These are phyloP conservation scores for Tuctoria greenei DNA, from an alignment of 176 grass and related monocot species.

Conservation along the genomic window DNA sequence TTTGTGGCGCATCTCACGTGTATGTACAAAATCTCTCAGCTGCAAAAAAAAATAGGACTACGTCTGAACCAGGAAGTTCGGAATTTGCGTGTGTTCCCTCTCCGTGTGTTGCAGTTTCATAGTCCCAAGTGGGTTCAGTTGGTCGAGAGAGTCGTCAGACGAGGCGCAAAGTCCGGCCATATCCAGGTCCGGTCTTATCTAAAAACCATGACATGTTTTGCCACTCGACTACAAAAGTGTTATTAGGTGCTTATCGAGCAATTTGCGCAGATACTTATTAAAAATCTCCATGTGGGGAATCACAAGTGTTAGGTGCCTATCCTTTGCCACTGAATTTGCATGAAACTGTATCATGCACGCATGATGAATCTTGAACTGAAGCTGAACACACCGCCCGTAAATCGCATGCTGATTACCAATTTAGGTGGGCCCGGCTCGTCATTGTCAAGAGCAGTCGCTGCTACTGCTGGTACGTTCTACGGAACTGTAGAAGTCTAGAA, in stretches of 20 bases:
- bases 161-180: neutral
- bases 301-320: neutral
- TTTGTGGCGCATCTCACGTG: neutral
- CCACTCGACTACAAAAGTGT: neutral
- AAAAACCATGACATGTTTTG: no score
- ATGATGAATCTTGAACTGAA: neutral
- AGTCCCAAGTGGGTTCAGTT: neutral
- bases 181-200: constrained; percentile 18
- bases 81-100: neutral
- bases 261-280: neutral
- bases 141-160: neutral
- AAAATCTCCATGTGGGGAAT: constrained; percentile 2
- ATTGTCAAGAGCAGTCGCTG: neutral
- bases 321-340: neutral
- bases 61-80: neutral
- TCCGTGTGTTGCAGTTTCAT: neutral
- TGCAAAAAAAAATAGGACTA: neutral
- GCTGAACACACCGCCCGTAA: neutral
- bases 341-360: neutral
- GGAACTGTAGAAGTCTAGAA: neutral
- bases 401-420: neutral
- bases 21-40: neutral
- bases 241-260: no score
- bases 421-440: neutral
- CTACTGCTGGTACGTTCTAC: neutral